Conservation (phyloP, 192 early-diverging fungal species). For the Podila epigama region DNA sequence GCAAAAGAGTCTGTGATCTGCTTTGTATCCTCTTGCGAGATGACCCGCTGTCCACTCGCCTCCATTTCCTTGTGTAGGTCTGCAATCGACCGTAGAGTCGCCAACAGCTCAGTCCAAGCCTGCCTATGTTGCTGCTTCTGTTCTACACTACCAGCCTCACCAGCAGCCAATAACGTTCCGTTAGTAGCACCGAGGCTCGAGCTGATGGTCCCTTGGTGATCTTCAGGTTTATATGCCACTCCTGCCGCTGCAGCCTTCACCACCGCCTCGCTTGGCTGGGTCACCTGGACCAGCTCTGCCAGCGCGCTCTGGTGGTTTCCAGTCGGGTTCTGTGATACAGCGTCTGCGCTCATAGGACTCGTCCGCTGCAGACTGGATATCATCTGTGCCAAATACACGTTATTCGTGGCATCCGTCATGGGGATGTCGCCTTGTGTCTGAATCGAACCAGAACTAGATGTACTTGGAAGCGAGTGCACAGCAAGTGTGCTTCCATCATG, state of each 20-base stretch:
- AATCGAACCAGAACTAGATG: neutral
- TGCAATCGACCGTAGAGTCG: slow-evolving; percentile 27
- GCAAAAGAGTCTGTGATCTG: slow-evolving; percentile 45
- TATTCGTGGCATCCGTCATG: neutral
- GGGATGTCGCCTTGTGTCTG: neutral
- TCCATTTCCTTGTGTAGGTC: slow-evolving; percentile 45
- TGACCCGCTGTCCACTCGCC: slow-evolving; percentile 22
- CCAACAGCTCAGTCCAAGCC: slow-evolving; percentile 9
- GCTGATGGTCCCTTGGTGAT: neutral
- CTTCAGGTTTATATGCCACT: neutral
- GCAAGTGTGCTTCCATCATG: slow-evolving; percentile 24
- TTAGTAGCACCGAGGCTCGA: neutral
- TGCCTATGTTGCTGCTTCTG: neutral
- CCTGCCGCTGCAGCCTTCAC: slow-evolving; percentile 1
- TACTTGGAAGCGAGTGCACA: slow-evolving; percentile 9
- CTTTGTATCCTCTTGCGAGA: slow-evolving; percentile 36
- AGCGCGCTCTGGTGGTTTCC: neutral
- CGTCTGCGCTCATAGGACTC: neutral
- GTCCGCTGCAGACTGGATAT: neutral
- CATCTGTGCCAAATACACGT: neutral
- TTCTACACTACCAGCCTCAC: neutral
- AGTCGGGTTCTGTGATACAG: too few species aligned
- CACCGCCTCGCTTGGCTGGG: neutral
- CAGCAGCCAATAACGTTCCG: neutral
- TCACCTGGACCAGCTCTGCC: neutral